Evolutionary conservation across 1,284 basidiomycete genomes (phyloP), one percentile per base, ranked within the genome.

Genomic region (Leccinum pachyderme): DNA sequence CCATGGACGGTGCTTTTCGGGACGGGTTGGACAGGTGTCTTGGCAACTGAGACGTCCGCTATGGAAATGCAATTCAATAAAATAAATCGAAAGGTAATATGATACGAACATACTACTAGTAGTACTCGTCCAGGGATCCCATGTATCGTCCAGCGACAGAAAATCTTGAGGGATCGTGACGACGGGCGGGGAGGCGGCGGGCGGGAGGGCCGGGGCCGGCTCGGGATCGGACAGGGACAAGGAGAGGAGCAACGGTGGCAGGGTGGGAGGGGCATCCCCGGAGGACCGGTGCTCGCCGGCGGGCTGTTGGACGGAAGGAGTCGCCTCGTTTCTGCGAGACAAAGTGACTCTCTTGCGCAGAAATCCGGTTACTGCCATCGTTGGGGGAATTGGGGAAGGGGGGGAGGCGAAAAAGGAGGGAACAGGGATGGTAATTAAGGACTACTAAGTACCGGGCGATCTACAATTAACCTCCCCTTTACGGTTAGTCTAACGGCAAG

Each of bases 291-390:
- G 9, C 0, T 63, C 68, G 18, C 18, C 18, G 18, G 18, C 18
- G 61, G 54, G 3, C 1, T 29, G 12, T 3, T 37, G 3, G 31
- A 27, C 12, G 25, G 32, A 63, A 59, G 57, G 72, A 73, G 18
- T 18, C 18, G 1, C 18, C 18, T 18, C 18, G 18, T 54, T 44
- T 52, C 39, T 61, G 0, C 18, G 18, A 18, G 50, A 35, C 4
- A 52, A 1, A 5, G 59, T 59, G 12, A 47, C 29, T 32, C 78
- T 79, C 72, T 72, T 81, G 70, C 77, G 80, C 67, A 81, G 70
- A 70, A 81, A 80, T 64, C 73, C 72, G 71, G 74, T 79, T 83
- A 86, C 74, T 61, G 69, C 59, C 32, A 43, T 27, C 7, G 7
- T 35, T 22, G 7, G 18, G 27, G 18, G 41, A 18, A 18, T 18